Conservation (phyloP, 2,329 filamentous ascomycete species). For the Aureobasidium sp. region DNA sequence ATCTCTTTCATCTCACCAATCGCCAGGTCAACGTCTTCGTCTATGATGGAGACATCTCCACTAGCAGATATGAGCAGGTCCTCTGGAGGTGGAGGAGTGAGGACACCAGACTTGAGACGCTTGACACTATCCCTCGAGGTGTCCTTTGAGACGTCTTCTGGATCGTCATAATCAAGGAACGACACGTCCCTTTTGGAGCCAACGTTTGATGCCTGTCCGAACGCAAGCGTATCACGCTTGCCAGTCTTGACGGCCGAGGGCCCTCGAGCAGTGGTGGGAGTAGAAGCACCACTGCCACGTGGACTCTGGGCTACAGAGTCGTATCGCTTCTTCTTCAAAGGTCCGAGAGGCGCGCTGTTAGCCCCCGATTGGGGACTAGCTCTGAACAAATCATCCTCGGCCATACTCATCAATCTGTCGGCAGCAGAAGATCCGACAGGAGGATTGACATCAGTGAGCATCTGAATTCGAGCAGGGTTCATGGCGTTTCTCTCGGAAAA, state of each 20-base stretch:
- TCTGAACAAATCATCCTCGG: background rate
- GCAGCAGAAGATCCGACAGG: background rate
- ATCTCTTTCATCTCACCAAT: conserved; percentile 1
- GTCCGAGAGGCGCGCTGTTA: conserved; percentile 2
- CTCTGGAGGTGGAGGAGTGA: conserved; percentile 2
- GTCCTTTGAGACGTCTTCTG: background rate
- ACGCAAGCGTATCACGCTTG: no score
- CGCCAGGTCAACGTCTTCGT: background rate
- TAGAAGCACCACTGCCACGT: background rate
- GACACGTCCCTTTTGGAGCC: background rate
- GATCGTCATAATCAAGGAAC: conserved; percentile 7
- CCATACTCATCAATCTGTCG: background rate
- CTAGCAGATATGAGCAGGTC: background rate
- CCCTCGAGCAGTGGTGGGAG: background rate
- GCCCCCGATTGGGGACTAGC: background rate
- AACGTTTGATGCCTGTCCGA: background rate
- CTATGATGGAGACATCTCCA: background rate
- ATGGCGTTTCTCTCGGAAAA: conserved; percentile 7
- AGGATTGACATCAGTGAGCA: background rate
- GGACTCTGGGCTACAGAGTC: background rate
- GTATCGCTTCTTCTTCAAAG: background rate
- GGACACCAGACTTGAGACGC: conserved; percentile 4
- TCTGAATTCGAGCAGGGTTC: conserved; percentile 2
- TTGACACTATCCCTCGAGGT: background rate
- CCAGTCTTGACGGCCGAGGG: no score